These are phyloP conservation scores for Mollisiaceae sp. DNA, from an alignment of 2,329 filamentous ascomycete genomes.

Conservation along the genomic window DNA sequence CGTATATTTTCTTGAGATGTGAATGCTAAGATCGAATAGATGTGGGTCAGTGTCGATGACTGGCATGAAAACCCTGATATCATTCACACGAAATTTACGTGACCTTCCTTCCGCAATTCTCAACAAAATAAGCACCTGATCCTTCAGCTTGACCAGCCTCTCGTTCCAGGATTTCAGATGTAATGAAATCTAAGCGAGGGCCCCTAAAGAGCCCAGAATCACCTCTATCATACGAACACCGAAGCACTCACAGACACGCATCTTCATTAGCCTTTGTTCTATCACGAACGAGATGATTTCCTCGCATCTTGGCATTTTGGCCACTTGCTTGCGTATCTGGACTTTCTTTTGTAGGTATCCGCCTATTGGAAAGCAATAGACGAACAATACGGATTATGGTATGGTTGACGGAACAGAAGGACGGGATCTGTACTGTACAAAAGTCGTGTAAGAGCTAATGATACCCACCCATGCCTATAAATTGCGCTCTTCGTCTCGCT, in stretches of 20 bases:
- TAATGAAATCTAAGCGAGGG: background rate
- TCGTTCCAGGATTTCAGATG: background rate
- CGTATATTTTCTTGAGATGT: slow-evolving; percentile 19
- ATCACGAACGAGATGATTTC: background rate
- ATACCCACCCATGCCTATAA: slow-evolving; percentile 18
- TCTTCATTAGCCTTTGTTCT: background rate
- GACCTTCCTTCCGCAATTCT: slow-evolving; percentile 3
- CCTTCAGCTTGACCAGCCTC: background rate
- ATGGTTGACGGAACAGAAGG: background rate
- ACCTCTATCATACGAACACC: background rate
- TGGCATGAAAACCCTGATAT: slow-evolving; percentile 99
- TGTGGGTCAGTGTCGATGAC: slow-evolving; percentile 99
- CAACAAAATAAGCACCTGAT: background rate
- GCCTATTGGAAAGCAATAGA: slow-evolving; percentile 1
- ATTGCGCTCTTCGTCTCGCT: too few species aligned
- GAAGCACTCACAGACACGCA: background rate
- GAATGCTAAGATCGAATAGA: slow-evolving; percentile 58
- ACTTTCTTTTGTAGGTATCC: slow-evolving; percentile 11
- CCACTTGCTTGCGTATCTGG: slow-evolving; percentile 4
- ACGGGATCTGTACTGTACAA: slow-evolving; percentile 1
- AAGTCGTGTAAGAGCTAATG: slow-evolving; percentile 22
- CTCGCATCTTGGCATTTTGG: background rate
- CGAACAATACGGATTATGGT: background rate
- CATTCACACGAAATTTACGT: slow-evolving; percentile 97
- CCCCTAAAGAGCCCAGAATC: background rate